Base-by-base conservation (phyloP, 352 stramenopile genomes). In the Aphanomyces euteiches region DNA sequence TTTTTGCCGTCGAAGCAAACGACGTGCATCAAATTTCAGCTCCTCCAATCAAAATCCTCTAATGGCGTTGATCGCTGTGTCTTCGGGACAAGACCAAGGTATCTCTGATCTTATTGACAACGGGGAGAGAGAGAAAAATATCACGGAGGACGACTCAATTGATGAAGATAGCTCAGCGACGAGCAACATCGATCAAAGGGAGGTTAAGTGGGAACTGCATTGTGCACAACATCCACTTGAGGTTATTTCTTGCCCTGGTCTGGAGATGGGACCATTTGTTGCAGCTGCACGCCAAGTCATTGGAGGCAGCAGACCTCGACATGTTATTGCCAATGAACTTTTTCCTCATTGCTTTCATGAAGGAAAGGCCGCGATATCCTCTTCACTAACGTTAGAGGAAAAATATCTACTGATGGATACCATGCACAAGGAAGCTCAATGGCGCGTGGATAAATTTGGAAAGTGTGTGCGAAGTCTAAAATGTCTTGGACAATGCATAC, bases 291-390 rank as follows among this genome's bases (percentile, higher is more conserved):
- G 90, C 0, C 86, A 93, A 63, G 67, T 90, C 37, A 84, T 90
- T 10, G 86, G 86, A 21, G 86, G 86, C 6, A 91, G 86, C 63
- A 81, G 86, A 10, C 86, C 86, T 17, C 84, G 84, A 38, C 90
- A 93, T 53, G 84, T 93, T 12, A 90, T 93, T 56, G 86, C 86
- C 10, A 86, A 86, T 15, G 86, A 93, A 57, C 56, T 92, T 3
- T 91, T 89, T 48, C 84, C 84, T 7, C 73, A 80, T 15, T 76
- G 83, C 5, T 92, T 93, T 57, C 64, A 54, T 2, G 79, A 80
- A 19, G 78, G 83, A 43, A 87, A 86, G 34, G 78, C 91, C 48
- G 84, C 85, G 37, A 92, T 93, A 17, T 67, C 79, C 5, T 76
- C 89, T 50, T 83, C 81, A 43, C 77, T 93, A 8, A 77, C 72